phyloP scores from a whole-genome alignment of 208 protist species.

The Leishmania turanica region DNA sequence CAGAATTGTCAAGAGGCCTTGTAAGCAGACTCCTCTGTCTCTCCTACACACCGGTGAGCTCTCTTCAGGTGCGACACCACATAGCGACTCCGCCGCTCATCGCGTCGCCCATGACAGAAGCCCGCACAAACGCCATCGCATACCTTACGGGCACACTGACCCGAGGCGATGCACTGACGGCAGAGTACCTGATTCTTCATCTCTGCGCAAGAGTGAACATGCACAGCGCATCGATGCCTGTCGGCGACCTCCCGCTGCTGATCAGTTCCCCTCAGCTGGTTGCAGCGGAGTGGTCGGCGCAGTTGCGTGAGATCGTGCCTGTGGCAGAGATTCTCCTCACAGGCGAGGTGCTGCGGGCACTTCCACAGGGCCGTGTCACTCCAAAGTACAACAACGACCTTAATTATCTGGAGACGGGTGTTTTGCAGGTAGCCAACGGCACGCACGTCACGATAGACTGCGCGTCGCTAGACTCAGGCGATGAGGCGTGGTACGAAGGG shows the following conservation, averaged over 20 bases:
- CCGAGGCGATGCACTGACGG: slow-evolving; percentile 54
- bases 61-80: slow-evolving; percentile 6
- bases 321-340: slow-evolving; percentile 58
- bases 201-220: slow-evolving; percentile 53
- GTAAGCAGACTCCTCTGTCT: slow-evolving; percentile 55
- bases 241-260: slow-evolving; percentile 83
- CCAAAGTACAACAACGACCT: slow-evolving; percentile 50
- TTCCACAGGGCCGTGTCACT: slow-evolving; percentile 16
- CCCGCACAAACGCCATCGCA: background rate
- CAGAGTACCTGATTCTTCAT: slow-evolving; percentile 79
- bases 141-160: slow-evolving; percentile 46
- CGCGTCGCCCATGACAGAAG: background rate
- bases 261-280: slow-evolving; percentile 35
- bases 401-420: slow-evolving; percentile 69
- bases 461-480: slow-evolving; percentile 18
- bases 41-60: slow-evolving; percentile 24
- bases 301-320: slow-evolving; percentile 46
- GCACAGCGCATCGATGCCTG: slow-evolving; percentile 52
- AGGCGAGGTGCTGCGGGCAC: slow-evolving; percentile 17
- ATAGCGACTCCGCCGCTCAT: background rate
- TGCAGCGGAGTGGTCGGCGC: slow-evolving; percentile 41
- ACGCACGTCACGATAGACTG: slow-evolving; percentile 83
- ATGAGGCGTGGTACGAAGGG: slow-evolving; percentile 41
- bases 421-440: slow-evolving; percentile 84
- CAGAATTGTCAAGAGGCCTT: slow-evolving; percentile 41